Conservation (phyloP, 169 alveolate species). For the Plasmodium knowlesi region DNA sequence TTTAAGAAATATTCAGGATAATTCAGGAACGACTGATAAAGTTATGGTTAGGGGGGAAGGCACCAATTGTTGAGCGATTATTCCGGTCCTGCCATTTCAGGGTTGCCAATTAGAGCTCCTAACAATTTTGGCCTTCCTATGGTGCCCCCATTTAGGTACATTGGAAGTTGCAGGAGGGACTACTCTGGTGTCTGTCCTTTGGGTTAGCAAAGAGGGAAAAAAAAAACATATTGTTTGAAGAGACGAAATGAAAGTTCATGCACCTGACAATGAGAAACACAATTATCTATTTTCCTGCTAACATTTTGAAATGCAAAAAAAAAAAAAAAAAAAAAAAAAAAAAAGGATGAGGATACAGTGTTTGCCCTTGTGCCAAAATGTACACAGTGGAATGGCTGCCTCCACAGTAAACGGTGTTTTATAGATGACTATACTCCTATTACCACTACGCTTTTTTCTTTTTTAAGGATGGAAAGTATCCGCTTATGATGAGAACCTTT, state of each 20-base stretch:
- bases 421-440: neutral
- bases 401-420: neutral
- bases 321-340: neutral
- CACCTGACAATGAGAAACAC: neutral
- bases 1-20: slow-evolving; percentile 55
- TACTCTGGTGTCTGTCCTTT: slow-evolving; percentile 59
- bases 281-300: neutral
- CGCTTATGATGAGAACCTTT: slow-evolving; percentile 43
- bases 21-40: slow-evolving; percentile 62
- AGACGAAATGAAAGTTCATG: neutral
- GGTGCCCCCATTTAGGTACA: slow-evolving; percentile 34
- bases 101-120: neutral
- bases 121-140: neutral
- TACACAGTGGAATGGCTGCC: neutral
- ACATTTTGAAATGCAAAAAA: neutral
- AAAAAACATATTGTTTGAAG: neutral
- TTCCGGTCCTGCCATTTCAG: neutral
- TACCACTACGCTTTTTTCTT: neutral
- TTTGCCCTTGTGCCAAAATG: neutral
- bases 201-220: slow-evolving; percentile 27
- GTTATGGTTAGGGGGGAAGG: slow-evolving; percentile 36
- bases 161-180: slow-evolving; percentile 66
- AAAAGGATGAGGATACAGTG: neutral
- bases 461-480: slow-evolving; percentile 50
- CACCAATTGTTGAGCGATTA: neutral